These are phyloP conservation scores for Sphaerulina vaccinii DNA, from an alignment of 2,329 filamentous ascomycete species.

Conservation along the genomic window DNA sequence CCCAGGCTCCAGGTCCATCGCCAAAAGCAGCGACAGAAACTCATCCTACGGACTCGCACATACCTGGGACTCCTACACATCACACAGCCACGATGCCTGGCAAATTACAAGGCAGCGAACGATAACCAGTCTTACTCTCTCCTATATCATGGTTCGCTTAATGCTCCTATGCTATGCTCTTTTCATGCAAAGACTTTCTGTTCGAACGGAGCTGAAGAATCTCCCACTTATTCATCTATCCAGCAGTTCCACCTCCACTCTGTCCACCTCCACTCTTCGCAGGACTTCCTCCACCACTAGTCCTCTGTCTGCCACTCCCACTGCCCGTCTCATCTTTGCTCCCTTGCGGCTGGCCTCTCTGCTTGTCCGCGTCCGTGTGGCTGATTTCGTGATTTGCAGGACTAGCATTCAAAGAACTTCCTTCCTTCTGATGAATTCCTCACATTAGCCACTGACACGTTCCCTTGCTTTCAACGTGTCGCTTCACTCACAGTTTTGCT, in stretches of 20 bases:
- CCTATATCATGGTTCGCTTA: too few relatives aligned
- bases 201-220: too few relatives aligned
- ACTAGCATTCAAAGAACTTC: conserved; percentile 58
- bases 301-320: conserved; percentile 29
- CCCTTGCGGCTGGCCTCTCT: conserved; percentile 40
- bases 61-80: too few relatives aligned
- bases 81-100: too few relatives aligned
- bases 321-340: conserved; percentile 37
- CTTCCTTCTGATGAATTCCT: conserved; percentile 28
- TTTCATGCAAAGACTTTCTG: too few relatives aligned
- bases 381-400: conserved; percentile 61
- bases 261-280: conserved; percentile 40
- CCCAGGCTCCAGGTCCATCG: too few relatives aligned
- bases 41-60: too few relatives aligned
- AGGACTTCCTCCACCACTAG: conserved; percentile 30
- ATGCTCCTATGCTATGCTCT: too few relatives aligned
- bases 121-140: too few relatives aligned
- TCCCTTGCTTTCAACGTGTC: neutral
- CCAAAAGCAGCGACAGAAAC: too few relatives aligned
- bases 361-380: conserved; percentile 42
- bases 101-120: too few relatives aligned
- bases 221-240: neutral
- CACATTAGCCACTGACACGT: neutral
- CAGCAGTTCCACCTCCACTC: conserved; percentile 23
- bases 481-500: conserved; percentile 20